These are phyloP conservation scores for Kwoniella europaea DNA, from an alignment of 768 basidiomycete genomes.

Conservation along the genomic window DNA sequence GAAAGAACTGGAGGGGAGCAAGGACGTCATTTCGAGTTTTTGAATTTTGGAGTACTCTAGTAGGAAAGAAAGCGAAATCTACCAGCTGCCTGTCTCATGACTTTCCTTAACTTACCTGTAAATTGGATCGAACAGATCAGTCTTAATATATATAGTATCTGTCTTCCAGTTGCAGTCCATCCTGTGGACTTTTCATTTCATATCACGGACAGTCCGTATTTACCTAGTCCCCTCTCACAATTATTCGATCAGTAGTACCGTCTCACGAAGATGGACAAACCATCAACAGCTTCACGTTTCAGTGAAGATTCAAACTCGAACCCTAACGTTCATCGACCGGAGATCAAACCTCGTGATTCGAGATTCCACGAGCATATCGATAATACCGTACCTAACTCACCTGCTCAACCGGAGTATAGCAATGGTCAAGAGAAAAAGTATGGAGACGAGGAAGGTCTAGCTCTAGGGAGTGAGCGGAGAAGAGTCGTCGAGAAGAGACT, in stretches of 20 bases:
- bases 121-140: too few relatives aligned
- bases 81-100: too few relatives aligned
- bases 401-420: slow-evolving; percentile 25
- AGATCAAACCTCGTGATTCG: slow-evolving; percentile 33
- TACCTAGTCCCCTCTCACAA: neutral
- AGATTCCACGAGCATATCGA: slow-evolving; percentile 24
- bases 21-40: too few relatives aligned
- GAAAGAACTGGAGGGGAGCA: neutral
- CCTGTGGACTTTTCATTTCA: too few relatives aligned
- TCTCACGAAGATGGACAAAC: slow-evolving; percentile 13
- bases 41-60: too few relatives aligned
- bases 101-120: too few relatives aligned
- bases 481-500: slow-evolving; percentile 53
- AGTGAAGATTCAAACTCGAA: neutral
- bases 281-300: slow-evolving; percentile 6
- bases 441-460: slow-evolving; percentile 12
- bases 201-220: too few relatives aligned
- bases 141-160: too few relatives aligned
- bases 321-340: slow-evolving; percentile 1
- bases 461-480: slow-evolving; percentile 30
- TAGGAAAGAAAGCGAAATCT: too few relatives aligned
- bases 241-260: neutral
- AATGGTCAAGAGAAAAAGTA: slow-evolving; percentile 21
- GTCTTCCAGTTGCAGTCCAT: too few relatives aligned
- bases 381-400: slow-evolving; percentile 6